Evolutionary conservation across 1,284 basidiomycete genomes (phyloP).

Genomic region (Tilletia horrida): DNA sequence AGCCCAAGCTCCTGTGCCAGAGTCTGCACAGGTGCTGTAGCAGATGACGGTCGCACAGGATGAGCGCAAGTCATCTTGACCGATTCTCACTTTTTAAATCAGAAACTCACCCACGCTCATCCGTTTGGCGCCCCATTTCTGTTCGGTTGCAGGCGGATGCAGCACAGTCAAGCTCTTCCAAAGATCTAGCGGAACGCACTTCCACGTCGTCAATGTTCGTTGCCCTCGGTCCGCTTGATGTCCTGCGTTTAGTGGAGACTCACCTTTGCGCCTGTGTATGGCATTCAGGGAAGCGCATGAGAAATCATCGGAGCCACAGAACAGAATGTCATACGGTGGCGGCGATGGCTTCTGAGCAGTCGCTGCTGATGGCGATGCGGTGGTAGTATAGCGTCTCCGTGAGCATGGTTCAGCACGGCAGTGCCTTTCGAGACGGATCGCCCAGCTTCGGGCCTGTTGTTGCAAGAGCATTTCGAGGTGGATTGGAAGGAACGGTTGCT

Average conservation of each 20-base stretch:
- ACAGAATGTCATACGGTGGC: conserved; percentile 47
- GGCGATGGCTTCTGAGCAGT: neutral
- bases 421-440: too few species aligned
- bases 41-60: neutral
- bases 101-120: conserved; percentile 36
- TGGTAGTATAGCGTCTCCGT: neutral
- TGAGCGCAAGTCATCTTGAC: neutral
- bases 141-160: conserved; percentile 14
- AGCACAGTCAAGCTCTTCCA: conserved; percentile 20
- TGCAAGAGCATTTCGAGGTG: too few species aligned
- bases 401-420: too few species aligned
- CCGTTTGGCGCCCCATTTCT: conserved; percentile 40
- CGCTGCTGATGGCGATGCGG: neutral
- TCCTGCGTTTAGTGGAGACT: neutral
- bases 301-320: conserved; percentile 51
- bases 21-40: conserved; percentile 35
- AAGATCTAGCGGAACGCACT: conserved; percentile 58
- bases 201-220: too few species aligned
- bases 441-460: too few species aligned
- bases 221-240: neutral
- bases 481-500: too few species aligned
- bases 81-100: neutral
- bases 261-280: conserved; percentile 21
- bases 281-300: conserved; percentile 27
- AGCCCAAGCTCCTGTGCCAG: conserved; percentile 31